These are phyloP conservation scores for Rhodamnia rubescens DNA, from an alignment of 345 rosid species.

Conservation along the genomic window DNA sequence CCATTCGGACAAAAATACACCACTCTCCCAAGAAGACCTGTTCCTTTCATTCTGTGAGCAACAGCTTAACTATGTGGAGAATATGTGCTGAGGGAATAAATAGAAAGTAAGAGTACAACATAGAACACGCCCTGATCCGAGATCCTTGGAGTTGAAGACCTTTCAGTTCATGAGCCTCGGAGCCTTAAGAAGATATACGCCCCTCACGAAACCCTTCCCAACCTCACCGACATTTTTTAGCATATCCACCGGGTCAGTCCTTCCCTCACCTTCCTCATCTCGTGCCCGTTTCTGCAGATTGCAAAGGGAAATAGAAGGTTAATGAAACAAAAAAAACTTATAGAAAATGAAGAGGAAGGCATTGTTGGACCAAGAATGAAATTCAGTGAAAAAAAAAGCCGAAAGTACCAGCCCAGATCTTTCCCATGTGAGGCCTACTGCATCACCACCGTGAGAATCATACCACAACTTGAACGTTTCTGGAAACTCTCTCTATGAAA, in stretches of 20 bases:
- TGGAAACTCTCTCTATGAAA: slow-evolving; percentile 46
- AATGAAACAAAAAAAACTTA: neutral
- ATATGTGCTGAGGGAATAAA: neutral
- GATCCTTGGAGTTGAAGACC: neutral
- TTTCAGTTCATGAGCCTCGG: slow-evolving; percentile 15
- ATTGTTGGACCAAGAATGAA: neutral
- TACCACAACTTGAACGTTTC: slow-evolving; percentile 63
- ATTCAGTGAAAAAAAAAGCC: neutral
- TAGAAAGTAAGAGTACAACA: neutral
- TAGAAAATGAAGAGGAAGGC: neutral
- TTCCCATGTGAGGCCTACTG: slow-evolving; percentile 75
- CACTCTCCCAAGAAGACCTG: neutral
- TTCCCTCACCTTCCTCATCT: slow-evolving; percentile 27
- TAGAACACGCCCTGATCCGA: neutral
- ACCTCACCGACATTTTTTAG: slow-evolving; percentile 51
- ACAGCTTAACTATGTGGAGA: neutral
- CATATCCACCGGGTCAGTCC: slow-evolving; percentile 29
- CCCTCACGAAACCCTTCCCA: slow-evolving; percentile 80
- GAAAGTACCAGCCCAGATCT: slow-evolving; percentile 36
- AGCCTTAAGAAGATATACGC: slow-evolving; percentile 53
- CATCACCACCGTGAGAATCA: slow-evolving; percentile 83
- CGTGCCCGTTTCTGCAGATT: slow-evolving; percentile 54
- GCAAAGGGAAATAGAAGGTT: neutral
- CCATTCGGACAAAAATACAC: neutral
- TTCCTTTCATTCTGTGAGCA: neutral